Percentiles rank a stretch among this genome's conserved stretches.
Evolutionary conservation across 345 rosid species (phyloP).

Genomic region (Syzygium aqueum): DNA sequence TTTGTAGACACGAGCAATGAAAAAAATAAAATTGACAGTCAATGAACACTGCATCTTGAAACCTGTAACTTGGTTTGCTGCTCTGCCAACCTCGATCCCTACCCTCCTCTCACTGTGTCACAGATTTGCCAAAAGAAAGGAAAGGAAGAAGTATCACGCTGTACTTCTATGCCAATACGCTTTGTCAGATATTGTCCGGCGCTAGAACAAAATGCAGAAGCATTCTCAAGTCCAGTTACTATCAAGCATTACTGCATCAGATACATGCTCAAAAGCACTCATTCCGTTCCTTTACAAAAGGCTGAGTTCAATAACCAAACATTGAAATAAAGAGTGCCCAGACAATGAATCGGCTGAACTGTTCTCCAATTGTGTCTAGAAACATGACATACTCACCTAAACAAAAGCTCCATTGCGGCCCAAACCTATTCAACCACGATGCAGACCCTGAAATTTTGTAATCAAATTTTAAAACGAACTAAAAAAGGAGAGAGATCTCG

Average conservation of each 20-base stretch:
- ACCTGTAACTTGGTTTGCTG: neutral
- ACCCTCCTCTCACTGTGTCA: neutral
- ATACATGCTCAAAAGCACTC: neutral
- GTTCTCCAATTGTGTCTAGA: constrained; percentile 2
- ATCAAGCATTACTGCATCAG: neutral
- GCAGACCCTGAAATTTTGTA: constrained; percentile 42
- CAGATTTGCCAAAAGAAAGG: neutral
- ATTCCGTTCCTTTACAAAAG: neutral
- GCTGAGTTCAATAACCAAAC: neutral
- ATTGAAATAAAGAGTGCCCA: neutral
- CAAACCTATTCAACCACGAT: constrained; percentile 29
- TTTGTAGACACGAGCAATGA: neutral
- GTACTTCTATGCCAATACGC: neutral
- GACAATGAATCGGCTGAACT: neutral
- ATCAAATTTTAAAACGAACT: constrained; percentile 17
- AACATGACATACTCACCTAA: constrained; percentile 22
- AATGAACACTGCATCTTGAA: neutral
- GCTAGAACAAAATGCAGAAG: neutral
- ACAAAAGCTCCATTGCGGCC: constrained; percentile 16
- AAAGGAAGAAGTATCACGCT: neutral
- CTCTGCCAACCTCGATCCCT: neutral
- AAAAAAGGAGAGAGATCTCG: constrained; percentile 5
- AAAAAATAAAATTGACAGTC: neutral
- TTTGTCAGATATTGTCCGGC: neutral
- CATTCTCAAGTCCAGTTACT: neutral